Percentiles rank a stretch among this genome's conserved stretches.
Conservation (phyloP, 305 asterid species). For the Ilex paraguariensis region DNA sequence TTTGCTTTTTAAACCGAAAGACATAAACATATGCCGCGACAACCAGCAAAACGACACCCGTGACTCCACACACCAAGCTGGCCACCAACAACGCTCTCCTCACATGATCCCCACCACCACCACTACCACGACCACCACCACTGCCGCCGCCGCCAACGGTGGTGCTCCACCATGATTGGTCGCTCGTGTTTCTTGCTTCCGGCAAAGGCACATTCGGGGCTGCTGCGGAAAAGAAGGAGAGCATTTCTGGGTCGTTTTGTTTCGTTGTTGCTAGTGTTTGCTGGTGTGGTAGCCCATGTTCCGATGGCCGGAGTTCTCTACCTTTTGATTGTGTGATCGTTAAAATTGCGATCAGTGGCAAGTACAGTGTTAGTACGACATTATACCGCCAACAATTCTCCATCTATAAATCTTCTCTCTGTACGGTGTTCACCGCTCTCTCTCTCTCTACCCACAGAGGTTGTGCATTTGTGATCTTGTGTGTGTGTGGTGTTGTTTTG, state of each 20-base stretch:
- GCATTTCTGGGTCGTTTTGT: constrained; percentile 18
- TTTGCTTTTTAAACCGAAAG: constrained; percentile 15
- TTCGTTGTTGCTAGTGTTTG: constrained; percentile 11
- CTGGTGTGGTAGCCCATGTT: constrained; percentile 31
- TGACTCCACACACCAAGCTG: constrained; percentile 33
- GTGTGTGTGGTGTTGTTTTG: too few relatives aligned
- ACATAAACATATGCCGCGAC: constrained; percentile 21
- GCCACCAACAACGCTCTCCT: constrained; percentile 15
- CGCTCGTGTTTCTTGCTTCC: constrained; percentile 24
- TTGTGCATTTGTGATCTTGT: too few relatives aligned
- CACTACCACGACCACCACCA: too few relatives aligned
- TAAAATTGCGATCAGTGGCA: neutral
- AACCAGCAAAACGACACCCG: constrained; percentile 25
- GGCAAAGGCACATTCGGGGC: constrained; percentile 14
- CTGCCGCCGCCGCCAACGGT: constrained; percentile 6
- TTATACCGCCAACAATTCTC: too few relatives aligned
- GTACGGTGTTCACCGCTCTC: too few relatives aligned
- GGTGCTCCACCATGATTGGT: constrained; percentile 23
- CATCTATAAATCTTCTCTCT: too few relatives aligned
- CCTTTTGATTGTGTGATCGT: constrained; percentile 11
- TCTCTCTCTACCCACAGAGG: too few relatives aligned
- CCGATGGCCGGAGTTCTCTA: constrained; percentile 41
- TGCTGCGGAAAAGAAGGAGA: constrained; percentile 20
- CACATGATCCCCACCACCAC: constrained; percentile 7
- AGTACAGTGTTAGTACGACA: neutral